Base-by-base conservation (phyloP, 2,329 filamentous ascomycete species). In the Talaromyces sp. region DNA sequence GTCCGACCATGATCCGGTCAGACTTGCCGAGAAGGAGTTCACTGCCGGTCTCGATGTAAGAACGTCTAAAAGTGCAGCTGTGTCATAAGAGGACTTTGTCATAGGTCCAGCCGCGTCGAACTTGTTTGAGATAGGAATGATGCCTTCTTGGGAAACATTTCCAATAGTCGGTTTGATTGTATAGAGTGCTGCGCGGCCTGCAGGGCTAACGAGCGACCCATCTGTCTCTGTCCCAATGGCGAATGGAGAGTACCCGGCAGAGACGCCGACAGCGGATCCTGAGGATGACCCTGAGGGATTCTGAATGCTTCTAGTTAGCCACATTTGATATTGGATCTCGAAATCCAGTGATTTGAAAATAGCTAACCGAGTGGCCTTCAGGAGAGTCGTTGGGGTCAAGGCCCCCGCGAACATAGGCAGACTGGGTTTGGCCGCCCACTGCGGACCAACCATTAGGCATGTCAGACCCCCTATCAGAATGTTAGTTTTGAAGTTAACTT, bases 191-290 rank as follows among this genome's bases (percentile, higher is more conserved):
- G 68, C 68, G 14, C 67, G 57, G 20, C 58, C 67, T 14, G 66
- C 62, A 6, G 70, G 70, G 43, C 57, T 58, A n/a, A 68, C 57
- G 7, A 72, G 57, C 1, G 68, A 72, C 17, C 68, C 68, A 29
- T 66, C 63, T 14, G 69, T 71, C 50, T 73, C 70, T 6, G 66
- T 70, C 13, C 70, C 70, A 9, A 72, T 61, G 10, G 66, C 55
- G 45, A 70, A 51, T 3, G 70, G 68, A 0, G 66, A 57, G 49
- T 68, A 70, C 19, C 68, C 68, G 27, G 69, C 67, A 11, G 65
- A 62, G 9, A 72, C 61, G 16, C 60, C 63, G 14, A 70, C 65
- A 7, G 66, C 70, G 10, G 67, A 70, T 13, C 70, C 70, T 13
- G 67, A 61, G n/a, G 69, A 71, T 29, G 70, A 71, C 11, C 70